A percentile compares a stretch with the other conserved stretches of the same genome.
phyloP scores from a whole-genome alignment of 2,329 filamentous ascomycete genomes.

The Scedosporium aurantiacum region DNA sequence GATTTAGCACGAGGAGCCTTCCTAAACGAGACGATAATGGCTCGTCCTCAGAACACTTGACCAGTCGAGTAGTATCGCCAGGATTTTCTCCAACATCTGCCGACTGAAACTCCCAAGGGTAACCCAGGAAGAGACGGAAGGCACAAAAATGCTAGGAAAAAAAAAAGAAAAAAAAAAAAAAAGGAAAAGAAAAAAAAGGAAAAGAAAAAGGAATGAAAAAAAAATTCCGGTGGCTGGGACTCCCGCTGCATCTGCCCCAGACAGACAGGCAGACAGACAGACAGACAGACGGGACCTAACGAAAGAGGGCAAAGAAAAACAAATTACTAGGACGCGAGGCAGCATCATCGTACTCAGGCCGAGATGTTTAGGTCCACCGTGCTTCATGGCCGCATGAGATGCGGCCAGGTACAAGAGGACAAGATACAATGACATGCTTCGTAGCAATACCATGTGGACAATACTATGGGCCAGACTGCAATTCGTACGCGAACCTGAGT shows the following conservation, averaged over 20 bases:
- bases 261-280: neutral
- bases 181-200: neutral
- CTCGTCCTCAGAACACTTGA: neutral
- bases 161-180: neutral
- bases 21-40: neutral
- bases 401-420: slow-evolving; percentile 9
- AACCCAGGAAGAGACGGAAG: neutral
- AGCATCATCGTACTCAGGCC: neutral
- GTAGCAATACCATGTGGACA: neutral
- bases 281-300: neutral
- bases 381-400: slow-evolving; percentile 12
- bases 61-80: neutral
- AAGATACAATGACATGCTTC: neutral
- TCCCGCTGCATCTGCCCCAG: neutral
- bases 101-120: neutral
- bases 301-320: neutral
- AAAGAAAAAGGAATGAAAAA: neutral
- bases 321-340: neutral
- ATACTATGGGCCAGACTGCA: neutral
- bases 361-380: slow-evolving; percentile 14
- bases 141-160: neutral
- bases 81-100: neutral
- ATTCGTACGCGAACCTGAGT: neutral
- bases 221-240: slow-evolving; percentile 4
- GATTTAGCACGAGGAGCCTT: neutral